These are phyloP conservation scores for Backusella parvicylindrica DNA, from an alignment of 192 early-diverging fungal genomes.

Conservation along the genomic window DNA sequence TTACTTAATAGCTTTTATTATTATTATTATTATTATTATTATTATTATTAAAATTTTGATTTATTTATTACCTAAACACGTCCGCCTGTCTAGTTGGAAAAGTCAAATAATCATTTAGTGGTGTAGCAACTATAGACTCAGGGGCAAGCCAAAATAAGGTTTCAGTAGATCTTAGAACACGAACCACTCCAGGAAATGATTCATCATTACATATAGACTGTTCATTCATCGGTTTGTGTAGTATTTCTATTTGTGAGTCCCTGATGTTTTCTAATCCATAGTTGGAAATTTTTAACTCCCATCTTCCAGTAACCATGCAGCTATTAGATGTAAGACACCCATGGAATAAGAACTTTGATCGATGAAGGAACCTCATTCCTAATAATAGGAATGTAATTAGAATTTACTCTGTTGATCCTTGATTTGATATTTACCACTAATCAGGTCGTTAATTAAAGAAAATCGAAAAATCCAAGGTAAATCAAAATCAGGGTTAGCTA, in stretches of 20 bases:
- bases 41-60: neutral
- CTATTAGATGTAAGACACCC: conserved; percentile 37
- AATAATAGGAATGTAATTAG: neutral
- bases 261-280: conserved; percentile 39
- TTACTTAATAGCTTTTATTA: neutral
- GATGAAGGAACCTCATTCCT: conserved; percentile 46
- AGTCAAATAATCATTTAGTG: conserved; percentile 22
- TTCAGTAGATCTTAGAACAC: neutral
- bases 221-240: neutral
- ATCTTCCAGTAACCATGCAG: conserved; percentile 39
- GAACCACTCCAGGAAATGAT: neutral
- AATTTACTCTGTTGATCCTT: neutral
- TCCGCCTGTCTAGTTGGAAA: conserved; percentile 33
- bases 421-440: conserved; percentile 7
- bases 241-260: conserved; percentile 15
- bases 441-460: conserved; percentile 42
- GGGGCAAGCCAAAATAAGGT: conserved; percentile 35
- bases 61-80: conserved; percentile 28
- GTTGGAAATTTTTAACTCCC: conserved; percentile 44
- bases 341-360: conserved; percentile 40
- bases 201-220: neutral
- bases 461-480: conserved; percentile 47
- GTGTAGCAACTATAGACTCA: conserved; percentile 28
- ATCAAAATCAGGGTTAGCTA: conserved; percentile 39
- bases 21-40: neutral